Evolutionary conservation across 116 monocot genomes (phyloP).

Genomic region (Posidonia oceanica): DNA sequence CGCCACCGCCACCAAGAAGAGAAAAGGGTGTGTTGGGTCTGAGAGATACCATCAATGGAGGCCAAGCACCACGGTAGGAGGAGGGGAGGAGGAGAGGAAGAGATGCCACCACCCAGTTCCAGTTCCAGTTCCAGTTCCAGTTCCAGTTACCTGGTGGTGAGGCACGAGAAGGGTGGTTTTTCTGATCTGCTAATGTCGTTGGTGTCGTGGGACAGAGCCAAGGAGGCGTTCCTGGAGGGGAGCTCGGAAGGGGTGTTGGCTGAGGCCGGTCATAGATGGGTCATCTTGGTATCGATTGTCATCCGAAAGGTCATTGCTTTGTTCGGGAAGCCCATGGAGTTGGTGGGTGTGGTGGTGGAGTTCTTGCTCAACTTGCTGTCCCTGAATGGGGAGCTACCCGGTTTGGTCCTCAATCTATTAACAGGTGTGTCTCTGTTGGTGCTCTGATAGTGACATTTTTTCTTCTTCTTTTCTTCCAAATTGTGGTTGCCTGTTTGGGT

Average conservation of each 20-base stretch:
- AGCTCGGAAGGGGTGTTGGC: background rate
- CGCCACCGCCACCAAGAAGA: too few relatives aligned
- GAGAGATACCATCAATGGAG: background rate
- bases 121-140: background rate
- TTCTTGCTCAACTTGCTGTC: slow-evolving; percentile 11
- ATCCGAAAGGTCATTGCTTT: slow-evolving; percentile 8
- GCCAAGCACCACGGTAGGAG: too few relatives aligned
- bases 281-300: background rate
- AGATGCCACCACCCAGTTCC: background rate
- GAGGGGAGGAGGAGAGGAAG: background rate
- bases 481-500: background rate
- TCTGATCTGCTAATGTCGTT: background rate
- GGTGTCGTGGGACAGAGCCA: background rate
- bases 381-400: slow-evolving; percentile 10
- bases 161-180: slow-evolving; percentile 1
- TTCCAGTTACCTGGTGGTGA: background rate
- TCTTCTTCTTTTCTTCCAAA: slow-evolving; percentile 1
- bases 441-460: background rate
- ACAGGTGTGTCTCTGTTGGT: slow-evolving; percentile 1
- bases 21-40: too few relatives aligned
- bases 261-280: background rate
- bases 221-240: slow-evolving; percentile 3
- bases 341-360: slow-evolving; percentile 9
- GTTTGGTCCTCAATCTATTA: slow-evolving; percentile 7
- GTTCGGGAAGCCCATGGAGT: slow-evolving; percentile 12